These are phyloP conservation scores for Quercus robur DNA, from an alignment of 306 rosid genomes.

Conservation along the genomic window DNA sequence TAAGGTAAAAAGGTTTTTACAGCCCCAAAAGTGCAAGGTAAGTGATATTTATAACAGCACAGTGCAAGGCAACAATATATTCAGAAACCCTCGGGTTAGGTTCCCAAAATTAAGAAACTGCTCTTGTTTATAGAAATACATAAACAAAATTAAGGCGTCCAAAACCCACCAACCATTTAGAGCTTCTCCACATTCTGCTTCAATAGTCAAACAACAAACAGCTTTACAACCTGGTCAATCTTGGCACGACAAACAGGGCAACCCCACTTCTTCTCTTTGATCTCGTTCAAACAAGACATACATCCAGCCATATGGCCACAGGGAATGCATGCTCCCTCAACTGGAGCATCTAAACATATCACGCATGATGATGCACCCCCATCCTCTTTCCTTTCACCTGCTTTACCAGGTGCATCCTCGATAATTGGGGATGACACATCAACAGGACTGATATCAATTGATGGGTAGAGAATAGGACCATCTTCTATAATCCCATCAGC, in stretches of 20 bases:
- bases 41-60: neutral
- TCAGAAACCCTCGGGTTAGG: slow-evolving; percentile 31
- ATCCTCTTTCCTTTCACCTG: slow-evolving; percentile 39
- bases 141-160: neutral
- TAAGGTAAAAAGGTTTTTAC: neutral
- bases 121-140: neutral
- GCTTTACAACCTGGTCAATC: slow-evolving; percentile 74
- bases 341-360: slow-evolving; percentile 93
- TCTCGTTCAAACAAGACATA: slow-evolving; percentile 90
- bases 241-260: slow-evolving; percentile 96
- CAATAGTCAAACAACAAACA: slow-evolving; percentile 65
- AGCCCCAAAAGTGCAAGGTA: neutral
- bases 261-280: slow-evolving; percentile 88
- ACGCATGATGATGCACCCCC: slow-evolving; percentile 58
- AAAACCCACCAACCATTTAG: slow-evolving; percentile 11
- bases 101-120: neutral
- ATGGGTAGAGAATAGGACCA: slow-evolving; percentile 70
- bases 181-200: slow-evolving; percentile 17
- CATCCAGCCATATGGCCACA: slow-evolving; percentile 99
- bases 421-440: slow-evolving; percentile 40
- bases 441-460: slow-evolving; percentile 63
- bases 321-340: slow-evolving; percentile 98
- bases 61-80: slow-evolving; percentile 26
- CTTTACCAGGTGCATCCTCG: slow-evolving; percentile 24
- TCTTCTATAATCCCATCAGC: slow-evolving; percentile 36